Base-by-base conservation (phyloP, 192 early-diverging fungal species). In the Haplosporangium gracile region DNA sequence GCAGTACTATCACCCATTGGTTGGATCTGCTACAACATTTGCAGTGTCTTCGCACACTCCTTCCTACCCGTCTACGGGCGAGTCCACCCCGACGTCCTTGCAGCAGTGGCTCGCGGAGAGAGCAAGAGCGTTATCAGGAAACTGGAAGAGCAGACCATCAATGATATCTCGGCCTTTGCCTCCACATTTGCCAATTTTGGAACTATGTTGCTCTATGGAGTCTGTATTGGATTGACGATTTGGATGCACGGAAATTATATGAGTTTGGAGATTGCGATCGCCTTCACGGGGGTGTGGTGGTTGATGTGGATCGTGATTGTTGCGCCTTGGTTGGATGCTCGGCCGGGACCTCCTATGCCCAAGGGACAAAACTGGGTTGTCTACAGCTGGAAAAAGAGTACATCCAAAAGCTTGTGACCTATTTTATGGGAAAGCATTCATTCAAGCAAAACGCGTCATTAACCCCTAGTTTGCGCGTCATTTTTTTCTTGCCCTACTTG, bases 251-350 rank as follows among this genome's bases (percentile, higher is more conserved):
- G 65, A 24, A 53, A 13, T 4, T 29, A 73, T 29, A 36, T 79
- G 34, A 74, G 88, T 68, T 82, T 92, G 63, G 70, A 81, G 65
- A 69, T 88, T 39, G 86, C 79, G 18, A 80, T 81, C 40, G 85
- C 83, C 0, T 68, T 91, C 63, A 82, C 86, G 8, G 91, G 91
- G 34, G 78, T 85, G 6, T 91, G 90, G 91, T 92, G 90, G 89
- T 47, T 89, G 22, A 11, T 90, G 22, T 89, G 89, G 77, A 83
- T 77, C 11, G 15, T 90, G 22, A 75, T 82, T 38, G 72, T 87
- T 15, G 9, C 78, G 5, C 76, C 84, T 39, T 89, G 77, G 71
- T 34, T 90, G 39, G 80, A 82, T n/a, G 60, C 77, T 15, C 76
- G 91, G 26, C 85, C 88, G 5, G 86, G 88, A n/a, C 82, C 79